A percentile compares a stretch with the other conserved stretches of the same genome.
These are phyloP conservation scores for Chionographis japonica DNA, from an alignment of 106 monocot species.

Conservation along the genomic window DNA sequence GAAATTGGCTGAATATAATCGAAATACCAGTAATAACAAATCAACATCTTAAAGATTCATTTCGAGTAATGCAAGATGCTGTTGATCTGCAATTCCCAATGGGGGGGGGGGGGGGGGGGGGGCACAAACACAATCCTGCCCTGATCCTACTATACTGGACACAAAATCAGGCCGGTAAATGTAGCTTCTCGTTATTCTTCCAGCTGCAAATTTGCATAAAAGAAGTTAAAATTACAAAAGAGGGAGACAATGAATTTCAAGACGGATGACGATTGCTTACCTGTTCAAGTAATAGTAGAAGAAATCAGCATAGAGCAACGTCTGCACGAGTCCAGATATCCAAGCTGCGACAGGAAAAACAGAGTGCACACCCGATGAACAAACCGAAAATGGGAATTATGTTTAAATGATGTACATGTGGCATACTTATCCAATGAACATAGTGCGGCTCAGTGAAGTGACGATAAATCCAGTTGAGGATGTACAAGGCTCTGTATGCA, in stretches of 20 bases:
- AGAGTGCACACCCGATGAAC: background rate
- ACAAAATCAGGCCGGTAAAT: constrained; percentile 55
- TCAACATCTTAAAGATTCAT: too few relatives aligned
- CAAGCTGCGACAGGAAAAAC: constrained; percentile 49
- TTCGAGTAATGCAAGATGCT: too few relatives aligned
- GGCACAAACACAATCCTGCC: too few relatives aligned
- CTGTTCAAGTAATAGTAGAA: constrained; percentile 94
- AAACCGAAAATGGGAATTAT: background rate
- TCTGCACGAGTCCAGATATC: constrained; percentile 84
- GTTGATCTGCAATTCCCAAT: too few relatives aligned
- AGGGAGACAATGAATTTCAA: background rate
- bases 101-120: too few relatives aligned
- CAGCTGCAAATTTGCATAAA: constrained; percentile 34
- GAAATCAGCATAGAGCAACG: constrained; percentile 87
- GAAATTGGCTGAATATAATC: too few relatives aligned
- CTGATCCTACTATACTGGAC: background rate
- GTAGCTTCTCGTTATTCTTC: constrained; percentile 93
- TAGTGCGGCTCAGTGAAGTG: constrained; percentile 86
- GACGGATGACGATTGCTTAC: constrained; percentile 21
- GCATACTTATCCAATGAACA: constrained; percentile 93
- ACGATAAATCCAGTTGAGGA: constrained; percentile 89
- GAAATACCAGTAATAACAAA: too few relatives aligned
- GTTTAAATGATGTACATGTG: background rate
- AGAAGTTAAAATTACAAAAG: background rate
- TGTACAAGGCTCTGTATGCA: constrained; percentile 80